These are phyloP conservation scores for Zasmidium citrigriseum DNA, from an alignment of 2,329 filamentous ascomycete species.

Conservation along the genomic window DNA sequence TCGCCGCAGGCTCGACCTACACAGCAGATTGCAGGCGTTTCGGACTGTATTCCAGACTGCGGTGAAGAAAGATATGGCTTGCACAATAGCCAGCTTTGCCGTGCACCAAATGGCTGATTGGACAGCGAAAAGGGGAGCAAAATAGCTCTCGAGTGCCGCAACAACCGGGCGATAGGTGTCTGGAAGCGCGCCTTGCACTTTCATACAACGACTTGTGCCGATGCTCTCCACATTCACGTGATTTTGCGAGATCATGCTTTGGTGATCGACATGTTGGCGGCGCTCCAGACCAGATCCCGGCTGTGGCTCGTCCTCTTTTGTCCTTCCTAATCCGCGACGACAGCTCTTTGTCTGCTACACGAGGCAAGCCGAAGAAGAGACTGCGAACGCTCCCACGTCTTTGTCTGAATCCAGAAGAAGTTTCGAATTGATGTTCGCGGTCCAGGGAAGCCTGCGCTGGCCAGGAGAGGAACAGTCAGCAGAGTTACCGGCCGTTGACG, in stretches of 20 bases:
- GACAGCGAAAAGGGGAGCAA: neutral
- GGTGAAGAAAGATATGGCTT: neutral
- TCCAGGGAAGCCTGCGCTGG: neutral
- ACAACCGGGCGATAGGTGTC: neutral
- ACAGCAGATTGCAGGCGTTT: neutral
- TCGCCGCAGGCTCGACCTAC: neutral
- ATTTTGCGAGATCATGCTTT: neutral
- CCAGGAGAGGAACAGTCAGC: neutral
- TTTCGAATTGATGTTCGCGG: neutral
- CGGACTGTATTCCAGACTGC: neutral
- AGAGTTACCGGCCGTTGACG: neutral
- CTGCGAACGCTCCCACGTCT: neutral
- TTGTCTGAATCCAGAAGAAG: neutral
- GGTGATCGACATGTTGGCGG: neutral
- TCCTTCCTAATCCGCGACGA: neutral
- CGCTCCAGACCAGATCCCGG: neutral
- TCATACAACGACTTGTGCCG: neutral
- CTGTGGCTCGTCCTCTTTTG: neutral
- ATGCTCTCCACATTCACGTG: neutral
- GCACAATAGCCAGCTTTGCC: neutral
- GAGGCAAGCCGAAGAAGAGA: neutral
- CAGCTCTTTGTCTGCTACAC: neutral
- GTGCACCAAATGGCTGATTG: neutral
- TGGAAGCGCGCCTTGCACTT: neutral
- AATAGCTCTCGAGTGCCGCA: neutral